These are phyloP conservation scores for Cicer chorassanicum DNA, from an alignment of 306 rosid genomes.

Conservation along the genomic window DNA sequence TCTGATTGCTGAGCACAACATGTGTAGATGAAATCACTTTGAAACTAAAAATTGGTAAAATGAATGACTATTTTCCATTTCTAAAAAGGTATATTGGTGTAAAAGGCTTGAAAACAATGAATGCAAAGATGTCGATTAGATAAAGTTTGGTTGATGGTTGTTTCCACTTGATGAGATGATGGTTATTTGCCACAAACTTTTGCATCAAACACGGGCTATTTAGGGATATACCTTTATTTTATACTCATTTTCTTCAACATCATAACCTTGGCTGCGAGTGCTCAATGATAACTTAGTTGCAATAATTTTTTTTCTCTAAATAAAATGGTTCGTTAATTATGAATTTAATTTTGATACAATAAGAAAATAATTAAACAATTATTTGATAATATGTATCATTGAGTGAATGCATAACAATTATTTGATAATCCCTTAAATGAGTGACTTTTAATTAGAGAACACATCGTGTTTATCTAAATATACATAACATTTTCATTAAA, in stretches of 20 bases:
- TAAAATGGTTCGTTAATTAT: not conserved
- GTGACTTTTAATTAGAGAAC: no score
- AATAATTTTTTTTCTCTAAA: not conserved
- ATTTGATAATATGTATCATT: not conserved
- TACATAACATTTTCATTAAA: not conserved
- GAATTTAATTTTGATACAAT: not conserved
- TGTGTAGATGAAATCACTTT: constrained; percentile 9
- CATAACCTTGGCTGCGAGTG: constrained; percentile 22
- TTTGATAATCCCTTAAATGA: no score
- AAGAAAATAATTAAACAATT: no score
- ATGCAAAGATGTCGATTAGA: constrained; percentile 35
- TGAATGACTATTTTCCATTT: not conserved
- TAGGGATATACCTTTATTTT: not conserved
- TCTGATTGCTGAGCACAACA: constrained; percentile 29
- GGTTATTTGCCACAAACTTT: constrained; percentile 52
- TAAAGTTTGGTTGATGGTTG: constrained; percentile 53
- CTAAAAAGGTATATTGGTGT: constrained; percentile 42
- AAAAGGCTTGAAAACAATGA: constrained; percentile 16
- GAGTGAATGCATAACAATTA: no score
- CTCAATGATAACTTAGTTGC: not conserved
- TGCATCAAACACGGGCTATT: constrained; percentile 42
- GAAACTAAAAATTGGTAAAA: constrained; percentile 35
- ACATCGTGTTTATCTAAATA: no score
- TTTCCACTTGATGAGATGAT: constrained; percentile 43
- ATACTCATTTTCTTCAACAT: constrained; percentile 21